Base-by-base conservation (phyloP, 108 stramenopile genomes). In the Seminavis robusta region DNA sequence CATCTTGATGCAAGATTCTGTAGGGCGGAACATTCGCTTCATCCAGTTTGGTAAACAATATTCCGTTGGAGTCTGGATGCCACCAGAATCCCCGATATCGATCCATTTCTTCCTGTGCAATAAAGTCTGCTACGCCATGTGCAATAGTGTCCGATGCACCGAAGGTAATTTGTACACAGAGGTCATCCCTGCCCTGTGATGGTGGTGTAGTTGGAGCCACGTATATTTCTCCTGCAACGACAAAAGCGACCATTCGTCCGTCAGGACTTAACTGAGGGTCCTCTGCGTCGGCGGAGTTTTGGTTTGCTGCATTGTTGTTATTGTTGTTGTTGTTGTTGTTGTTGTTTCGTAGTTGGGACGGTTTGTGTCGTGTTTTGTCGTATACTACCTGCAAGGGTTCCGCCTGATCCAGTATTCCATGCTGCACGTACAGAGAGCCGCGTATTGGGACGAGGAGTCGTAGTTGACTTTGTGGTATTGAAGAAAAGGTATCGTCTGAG, bases 31-130 rank as follows among this genome's bases (percentile, higher is more conserved):
- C 81, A 23, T 65, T 50, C 15, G 81, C 64, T 72, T 97, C 96
- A 63, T 97, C 96, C 7, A 92, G 88, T 37, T 65, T 49, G 7
- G 76, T 67, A 63, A 90, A 92, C 24, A 85, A 56, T 31, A 95
- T 74, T 10, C 73, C 75, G 1, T 40, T 49, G 13, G 80, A 73
- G 65, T 86, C 73, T 6, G 81, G 77, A 20, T 76, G 69, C 89
- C 88, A 93, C 96, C 96, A 97, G 69, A 79, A 94, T 10, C 96
- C 96, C 27, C 78, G 52, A 70, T 94, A 97, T 15, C 93, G 75
- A 60, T 95, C 92, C 96, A 97, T 95, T 74, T 97, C 96, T 73
- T 97, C 96, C 51, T 92, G 89, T 3, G 94, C 89, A 16, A 95
- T 69, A 71, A 89, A 97, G 64, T 97, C 96, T 10, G 96, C 94